phyloP scores from a whole-genome alignment of 192 early-diverging fungal species.

The Gaertneriomyces sp. region DNA sequence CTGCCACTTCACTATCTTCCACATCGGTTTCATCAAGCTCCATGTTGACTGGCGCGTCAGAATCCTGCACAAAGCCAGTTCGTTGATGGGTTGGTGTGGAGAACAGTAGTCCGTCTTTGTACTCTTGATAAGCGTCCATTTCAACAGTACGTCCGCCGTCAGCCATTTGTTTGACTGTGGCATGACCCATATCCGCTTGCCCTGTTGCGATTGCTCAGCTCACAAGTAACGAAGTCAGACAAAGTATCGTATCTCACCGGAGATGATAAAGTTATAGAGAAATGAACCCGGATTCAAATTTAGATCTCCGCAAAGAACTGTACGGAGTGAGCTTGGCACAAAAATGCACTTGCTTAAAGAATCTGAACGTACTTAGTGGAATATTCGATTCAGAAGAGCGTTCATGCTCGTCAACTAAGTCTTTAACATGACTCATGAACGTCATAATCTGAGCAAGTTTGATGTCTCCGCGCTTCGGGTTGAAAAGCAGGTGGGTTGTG shows the following conservation, averaged over 20 bases:
- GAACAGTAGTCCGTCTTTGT: too few relatives aligned
- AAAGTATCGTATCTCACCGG: neutral
- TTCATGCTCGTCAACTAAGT: slow-evolving; percentile 11
- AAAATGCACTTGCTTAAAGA: neutral
- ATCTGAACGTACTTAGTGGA: neutral
- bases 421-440: neutral
- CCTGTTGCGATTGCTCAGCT: neutral
- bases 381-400: neutral
- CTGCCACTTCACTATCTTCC: too few relatives aligned
- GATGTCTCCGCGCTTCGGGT: slow-evolving; percentile 12
- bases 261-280: slow-evolving; percentile 8
- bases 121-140: neutral
- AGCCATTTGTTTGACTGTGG: too few relatives aligned
- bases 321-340: neutral
- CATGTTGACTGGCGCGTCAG: too few relatives aligned
- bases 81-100: too few relatives aligned
- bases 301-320: slow-evolving; percentile 22
- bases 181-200: slow-evolving; percentile 8
- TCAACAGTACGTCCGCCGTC: too few relatives aligned
- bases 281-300: slow-evolving; percentile 19
- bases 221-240: too few relatives aligned
- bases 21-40: too few relatives aligned
- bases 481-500: slow-evolving; percentile 26
- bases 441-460: slow-evolving; percentile 14
- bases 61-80: too few relatives aligned